These are phyloP conservation scores for Diaporthe batatas DNA, from an alignment of 2,329 filamentous ascomycete species.

Conservation along the genomic window DNA sequence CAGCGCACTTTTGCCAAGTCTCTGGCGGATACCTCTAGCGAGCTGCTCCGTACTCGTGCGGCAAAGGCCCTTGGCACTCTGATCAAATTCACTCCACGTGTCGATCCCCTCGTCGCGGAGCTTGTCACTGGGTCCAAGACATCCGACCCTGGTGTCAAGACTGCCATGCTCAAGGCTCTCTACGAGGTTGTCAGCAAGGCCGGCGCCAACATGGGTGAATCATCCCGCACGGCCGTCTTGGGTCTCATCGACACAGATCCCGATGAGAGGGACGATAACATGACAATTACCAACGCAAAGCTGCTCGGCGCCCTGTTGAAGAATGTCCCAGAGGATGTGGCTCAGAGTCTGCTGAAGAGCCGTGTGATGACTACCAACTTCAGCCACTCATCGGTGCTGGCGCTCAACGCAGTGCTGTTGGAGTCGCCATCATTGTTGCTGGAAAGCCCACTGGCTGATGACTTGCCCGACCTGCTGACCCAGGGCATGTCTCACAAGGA, in stretches of 20 bases:
- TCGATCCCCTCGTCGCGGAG: slow-evolving; percentile 93
- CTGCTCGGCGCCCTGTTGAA: slow-evolving; percentile 91
- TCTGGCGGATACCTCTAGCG: slow-evolving; percentile 91
- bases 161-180: slow-evolving; percentile 95
- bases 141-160: slow-evolving; percentile 85
- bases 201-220: slow-evolving; percentile 93
- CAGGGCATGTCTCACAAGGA: slow-evolving; percentile 83
- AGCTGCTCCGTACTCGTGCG: slow-evolving; percentile 86
- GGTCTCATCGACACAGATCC: slow-evolving; percentile 88
- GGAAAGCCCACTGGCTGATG: slow-evolving; percentile 75
- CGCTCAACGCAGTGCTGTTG: slow-evolving; percentile 88
- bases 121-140: slow-evolving; percentile 97
- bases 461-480: slow-evolving; percentile 81
- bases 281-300: slow-evolving; percentile 91
- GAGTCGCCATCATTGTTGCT: slow-evolving; percentile 81
- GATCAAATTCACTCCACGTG: slow-evolving; percentile 94
- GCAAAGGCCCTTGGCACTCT: slow-evolving; percentile 94
- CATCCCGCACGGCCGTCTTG: slow-evolving; percentile 87
- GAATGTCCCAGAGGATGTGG: slow-evolving; percentile 81
- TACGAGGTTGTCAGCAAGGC: slow-evolving; percentile 98
- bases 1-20: slow-evolving; percentile 98
- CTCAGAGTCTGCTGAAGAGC: slow-evolving; percentile 71
- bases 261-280: slow-evolving; percentile 79
- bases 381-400: slow-evolving; percentile 83
- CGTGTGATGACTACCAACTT: slow-evolving; percentile 84